Base-by-base conservation (phyloP, 768 basidiomycete genomes). In the Leccinum boreale region DNA sequence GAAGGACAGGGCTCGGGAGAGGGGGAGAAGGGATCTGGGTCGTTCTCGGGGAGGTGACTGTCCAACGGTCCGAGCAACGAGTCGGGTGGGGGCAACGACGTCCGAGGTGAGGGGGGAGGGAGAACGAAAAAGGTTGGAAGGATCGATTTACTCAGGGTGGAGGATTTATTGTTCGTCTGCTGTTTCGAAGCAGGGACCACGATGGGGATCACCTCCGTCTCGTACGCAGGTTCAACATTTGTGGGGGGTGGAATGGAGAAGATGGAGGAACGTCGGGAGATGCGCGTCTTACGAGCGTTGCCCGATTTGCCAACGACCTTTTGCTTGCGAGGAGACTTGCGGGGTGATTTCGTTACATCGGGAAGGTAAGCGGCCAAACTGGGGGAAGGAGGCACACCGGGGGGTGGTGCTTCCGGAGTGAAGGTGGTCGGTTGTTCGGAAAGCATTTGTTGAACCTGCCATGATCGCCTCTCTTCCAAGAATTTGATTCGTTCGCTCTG, bases 61-160 rank as follows among this genome's bases (percentile, higher is more conserved):
- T 65, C 60, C 21, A 65, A 60, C 14, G 68, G 58, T 4, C 67
- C 58, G 5, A 77, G 66, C 46, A 76, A 73, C 3, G 78, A 73
- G 19, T 80, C 76, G 36, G 79, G 52, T 28, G 70, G 76, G 1
- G 80, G 78, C 26, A 90, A 69, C 2, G 85, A 82, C 1, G 89
- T 81, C 21, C 80, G 78, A 14, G 89, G 90, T 8, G 89, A 89
- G 2, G 86, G 89, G 2, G 89, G 89, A 14, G 90, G 90, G 4
- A 92, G 80, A 1, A 89, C 85, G 59, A 92, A 92, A 14, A 87
- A 81, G 10, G 82, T 85, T 3, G 88, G 81, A 23, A 90, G 78
- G 31, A 87, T 75, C 2, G 84, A 80, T 49, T 77, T 70, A 29
- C 78, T 64, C 24, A 78, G 59, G 9, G 64, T 65, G 26, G 55